Evolutionary conservation across 345 rosid species (phyloP).

Genomic region (Anastatica hierochuntica): DNA sequence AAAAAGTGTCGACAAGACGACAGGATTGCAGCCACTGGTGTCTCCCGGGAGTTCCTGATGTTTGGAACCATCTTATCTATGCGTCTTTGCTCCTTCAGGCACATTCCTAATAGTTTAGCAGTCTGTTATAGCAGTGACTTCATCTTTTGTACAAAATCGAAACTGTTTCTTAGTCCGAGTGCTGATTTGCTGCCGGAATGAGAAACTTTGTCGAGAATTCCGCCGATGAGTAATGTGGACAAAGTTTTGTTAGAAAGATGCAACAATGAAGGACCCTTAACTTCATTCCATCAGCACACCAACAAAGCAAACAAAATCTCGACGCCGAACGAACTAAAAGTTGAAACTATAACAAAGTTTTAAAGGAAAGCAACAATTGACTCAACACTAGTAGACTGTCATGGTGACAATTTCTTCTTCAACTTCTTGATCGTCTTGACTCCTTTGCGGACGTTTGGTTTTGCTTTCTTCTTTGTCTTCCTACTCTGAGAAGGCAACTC

Average conservation of each 20-base stretch:
- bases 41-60: constrained; percentile 88
- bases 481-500: constrained; percentile 45
- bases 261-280: too few relatives aligned
- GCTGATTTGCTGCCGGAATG: too few relatives aligned
- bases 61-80: constrained; percentile 90
- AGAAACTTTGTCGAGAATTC: too few relatives aligned
- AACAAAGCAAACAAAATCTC: too few relatives aligned
- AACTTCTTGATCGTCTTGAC: constrained; percentile 41
- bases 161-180: too few relatives aligned
- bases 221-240: too few relatives aligned
- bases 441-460: constrained; percentile 38
- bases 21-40: constrained; percentile 99
- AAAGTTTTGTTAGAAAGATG: too few relatives aligned
- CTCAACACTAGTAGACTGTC: neutral
- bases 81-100: constrained; percentile 40
- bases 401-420: constrained; percentile 43
- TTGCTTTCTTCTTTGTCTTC: constrained; percentile 47
- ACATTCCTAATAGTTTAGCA: constrained; percentile 2
- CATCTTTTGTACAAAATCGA: too few relatives aligned
- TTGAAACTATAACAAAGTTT: constrained; percentile 11
- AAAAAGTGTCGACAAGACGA: constrained; percentile 32
- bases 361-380: neutral
- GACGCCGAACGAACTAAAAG: too few relatives aligned
- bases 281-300: too few relatives aligned
- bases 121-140: too few relatives aligned